phyloP scores from a whole-genome alignment of 1,284 basidiomycete species.

The Cystobasidium pallidum region DNA sequence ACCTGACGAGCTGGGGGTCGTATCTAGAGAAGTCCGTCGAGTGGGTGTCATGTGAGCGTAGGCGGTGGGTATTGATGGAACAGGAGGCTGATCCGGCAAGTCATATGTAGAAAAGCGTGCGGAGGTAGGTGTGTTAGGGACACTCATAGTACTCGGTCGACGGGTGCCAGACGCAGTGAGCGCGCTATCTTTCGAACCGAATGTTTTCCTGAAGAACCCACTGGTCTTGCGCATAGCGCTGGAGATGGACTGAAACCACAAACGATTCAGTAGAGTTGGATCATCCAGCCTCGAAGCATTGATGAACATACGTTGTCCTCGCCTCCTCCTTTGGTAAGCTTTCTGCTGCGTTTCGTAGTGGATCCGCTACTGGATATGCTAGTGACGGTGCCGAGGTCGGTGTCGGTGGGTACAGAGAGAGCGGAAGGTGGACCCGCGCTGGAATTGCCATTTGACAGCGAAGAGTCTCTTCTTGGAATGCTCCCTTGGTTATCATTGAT shows the following conservation, averaged over 20 bases:
- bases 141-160: slow-evolving; percentile 4
- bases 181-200: slow-evolving; percentile 23
- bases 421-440: background rate
- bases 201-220: slow-evolving; percentile 50
- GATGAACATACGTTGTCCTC: slow-evolving; percentile 20
- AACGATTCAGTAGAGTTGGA: background rate
- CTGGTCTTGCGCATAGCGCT: slow-evolving; percentile 52
- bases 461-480: background rate
- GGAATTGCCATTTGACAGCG: background rate
- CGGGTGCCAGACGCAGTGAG: background rate
- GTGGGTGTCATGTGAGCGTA: slow-evolving; percentile 32
- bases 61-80: slow-evolving; percentile 46
- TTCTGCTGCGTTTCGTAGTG: slow-evolving; percentile 7
- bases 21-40: slow-evolving; percentile 13
- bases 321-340: slow-evolving; percentile 24
- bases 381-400: slow-evolving; percentile 15
- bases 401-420: background rate
- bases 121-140: slow-evolving; percentile 30
- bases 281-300: background rate
- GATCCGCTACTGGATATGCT: slow-evolving; percentile 9
- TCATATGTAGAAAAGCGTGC: slow-evolving; percentile 13
- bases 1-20: background rate
- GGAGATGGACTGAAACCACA: slow-evolving; percentile 21
- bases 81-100: slow-evolving; percentile 40
- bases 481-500: slow-evolving; percentile 1